Percentiles rank a stretch among this genome's conserved stretches.
Conservation (phyloP, 805 yeast species). For the Tetrapisispora taiwanensis region DNA sequence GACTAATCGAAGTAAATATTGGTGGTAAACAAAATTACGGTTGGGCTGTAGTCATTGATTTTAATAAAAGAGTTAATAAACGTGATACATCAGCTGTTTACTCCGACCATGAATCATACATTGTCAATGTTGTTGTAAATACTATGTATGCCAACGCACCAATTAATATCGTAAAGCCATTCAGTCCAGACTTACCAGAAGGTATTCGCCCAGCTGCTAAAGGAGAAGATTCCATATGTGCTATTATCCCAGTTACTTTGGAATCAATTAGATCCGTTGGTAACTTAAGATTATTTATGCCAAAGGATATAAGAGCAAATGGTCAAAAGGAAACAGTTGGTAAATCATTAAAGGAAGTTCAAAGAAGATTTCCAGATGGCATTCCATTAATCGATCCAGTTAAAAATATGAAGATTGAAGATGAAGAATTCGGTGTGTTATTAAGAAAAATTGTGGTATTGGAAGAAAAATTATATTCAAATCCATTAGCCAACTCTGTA, state of each 20-base stretch:
- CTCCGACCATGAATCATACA: conserved; percentile 81
- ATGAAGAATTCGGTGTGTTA: conserved; percentile 61
- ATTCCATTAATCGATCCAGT: conserved; percentile 87
- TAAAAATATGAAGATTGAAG: conserved; percentile 85
- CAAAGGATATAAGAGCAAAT: conserved; percentile 57
- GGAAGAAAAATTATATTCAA: conserved; percentile 60
- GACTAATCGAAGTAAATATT: conserved; percentile 62
- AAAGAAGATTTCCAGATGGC: conserved; percentile 79
- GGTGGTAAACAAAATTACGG: conserved; percentile 59
- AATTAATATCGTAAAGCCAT: conserved; percentile 65
- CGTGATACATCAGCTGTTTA: conserved; percentile 47
- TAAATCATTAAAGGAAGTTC: conserved; percentile 71
- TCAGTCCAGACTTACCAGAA: conserved; percentile 68
- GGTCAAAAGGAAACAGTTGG: conserved; percentile 51
- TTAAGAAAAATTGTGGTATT: conserved; percentile 73
- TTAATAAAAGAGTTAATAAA: conserved; percentile 58
- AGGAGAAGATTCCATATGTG: conserved; percentile 63
- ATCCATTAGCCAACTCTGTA: conserved; percentile 56
- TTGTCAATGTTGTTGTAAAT: conserved; percentile 74
- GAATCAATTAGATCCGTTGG: conserved; percentile 67
- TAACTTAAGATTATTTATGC: conserved; percentile 70
- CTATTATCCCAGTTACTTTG: conserved; percentile 76
- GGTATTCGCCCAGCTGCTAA: conserved; percentile 78
- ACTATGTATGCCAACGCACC: conserved; percentile 78
- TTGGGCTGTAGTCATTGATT: conserved; percentile 88